Evolutionary conservation across 2,329 filamentous ascomycete genomes (phyloP), one percentile per base, ranked within the genome.

Genomic region (Fusarium tuaranense): DNA sequence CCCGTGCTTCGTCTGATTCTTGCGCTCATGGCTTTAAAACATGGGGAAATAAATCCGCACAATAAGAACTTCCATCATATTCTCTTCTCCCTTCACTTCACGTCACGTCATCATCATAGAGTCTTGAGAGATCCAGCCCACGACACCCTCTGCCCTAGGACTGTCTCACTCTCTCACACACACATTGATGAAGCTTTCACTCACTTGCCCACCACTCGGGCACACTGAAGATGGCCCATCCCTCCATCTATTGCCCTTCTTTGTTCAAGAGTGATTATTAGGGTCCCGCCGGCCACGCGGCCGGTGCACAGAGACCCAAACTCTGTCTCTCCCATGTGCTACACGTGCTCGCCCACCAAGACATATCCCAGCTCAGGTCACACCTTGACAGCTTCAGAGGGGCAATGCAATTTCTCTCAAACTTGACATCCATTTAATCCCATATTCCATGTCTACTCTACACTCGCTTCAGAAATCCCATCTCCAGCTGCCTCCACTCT

Each of bases 121-220:
- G 18, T 32, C 48, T 32, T 32, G 10, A 20, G 48, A 65, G 55
- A 48, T 44, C 58, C 61, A 51, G 61, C 57, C 59, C 60, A 65
- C 38, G 16, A 63, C 72, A 69, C 62, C 68, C 57, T 74, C 58
- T 66, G 22, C 44, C 34, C 38, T 72, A 34, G 32, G 46, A 66
- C n/a, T 46, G 72, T 74, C 68, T 72, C 71, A 65, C 46, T 44
- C 51, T 22, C 68, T 27, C 57, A 63, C 71, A 61, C 58, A 32
- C 59, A 61, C 38, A 63, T 27, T 10, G 25, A 27, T 53, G 48
- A 53, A 53, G 48, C 48, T 53, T 53, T 53, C 48, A 30, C 27
- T 44, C 58, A 41, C 18, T 62, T n/a, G 44, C 59, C 57, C 38
- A 38, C 57, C 36, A 60, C 16, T 27, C 7, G n/a, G 25, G 48